Evolutionary conservation across 495 filamentous ascomycete species (phyloP).

Genomic region (Podospora appendiculata): DNA sequence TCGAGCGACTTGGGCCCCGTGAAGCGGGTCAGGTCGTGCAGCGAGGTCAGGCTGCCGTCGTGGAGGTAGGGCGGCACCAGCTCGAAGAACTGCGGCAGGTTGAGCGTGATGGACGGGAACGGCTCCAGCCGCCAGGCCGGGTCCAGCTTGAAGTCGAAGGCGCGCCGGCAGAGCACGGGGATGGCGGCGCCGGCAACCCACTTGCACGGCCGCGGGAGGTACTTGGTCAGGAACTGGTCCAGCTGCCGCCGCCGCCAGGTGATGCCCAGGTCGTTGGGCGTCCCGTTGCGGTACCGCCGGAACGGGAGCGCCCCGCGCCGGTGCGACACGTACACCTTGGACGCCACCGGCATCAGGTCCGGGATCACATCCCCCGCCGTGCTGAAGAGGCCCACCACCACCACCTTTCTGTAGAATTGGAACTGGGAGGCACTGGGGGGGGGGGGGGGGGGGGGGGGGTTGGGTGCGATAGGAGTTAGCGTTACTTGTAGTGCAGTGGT

Average conservation of each 20-base stretch:
- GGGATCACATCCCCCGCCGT: conserved; percentile 22
- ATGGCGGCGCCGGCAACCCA: conserved; percentile 8
- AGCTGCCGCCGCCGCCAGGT: conserved; percentile 18
- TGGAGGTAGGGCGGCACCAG: conserved; percentile 16
- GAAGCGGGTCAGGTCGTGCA: conserved; percentile 22
- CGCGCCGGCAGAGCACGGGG: conserved; percentile 4
- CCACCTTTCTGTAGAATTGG: conserved; percentile 15
- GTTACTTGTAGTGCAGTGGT: too few relatives aligned
- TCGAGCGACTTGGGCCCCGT: conserved; percentile 19
- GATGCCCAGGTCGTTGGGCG: conserved; percentile 12
- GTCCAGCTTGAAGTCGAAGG: conserved; percentile 11
- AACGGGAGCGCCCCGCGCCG: conserved; percentile 21
- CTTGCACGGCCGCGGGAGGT: conserved; percentile 7
- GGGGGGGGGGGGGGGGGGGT: conserved; percentile 1
- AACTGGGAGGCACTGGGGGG: conserved; percentile 11
- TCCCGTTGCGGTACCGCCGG: conserved; percentile 14
- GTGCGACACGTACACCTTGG: conserved; percentile 24
- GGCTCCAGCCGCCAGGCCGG: conserved; percentile 24
- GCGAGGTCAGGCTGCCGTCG: conserved; percentile 17
- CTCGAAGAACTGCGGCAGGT: conserved; percentile 13
- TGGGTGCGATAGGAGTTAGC: background rate
- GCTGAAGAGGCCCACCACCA: conserved; percentile 19
- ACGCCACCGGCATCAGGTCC: conserved; percentile 15
- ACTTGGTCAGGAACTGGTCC: conserved; percentile 6
- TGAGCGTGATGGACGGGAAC: conserved; percentile 16